Evolutionary conservation across 2,329 filamentous ascomycete species (phyloP).

Genomic region (Nemania sp.): DNA sequence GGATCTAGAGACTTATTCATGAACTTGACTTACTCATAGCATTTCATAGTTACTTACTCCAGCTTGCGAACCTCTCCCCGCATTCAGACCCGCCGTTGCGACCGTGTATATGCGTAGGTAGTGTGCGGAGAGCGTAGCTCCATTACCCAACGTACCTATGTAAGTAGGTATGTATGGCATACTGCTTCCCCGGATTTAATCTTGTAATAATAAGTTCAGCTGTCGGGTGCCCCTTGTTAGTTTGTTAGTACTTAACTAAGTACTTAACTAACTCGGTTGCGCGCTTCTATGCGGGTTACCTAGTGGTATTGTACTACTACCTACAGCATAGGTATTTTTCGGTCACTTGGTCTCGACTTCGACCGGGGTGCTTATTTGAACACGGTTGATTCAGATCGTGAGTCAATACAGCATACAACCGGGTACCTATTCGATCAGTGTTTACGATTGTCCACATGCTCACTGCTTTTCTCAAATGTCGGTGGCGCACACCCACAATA

Average conservation of each 20-base stretch:
- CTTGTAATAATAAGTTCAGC: slow-evolving; percentile 16
- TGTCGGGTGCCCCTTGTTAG: neutral
- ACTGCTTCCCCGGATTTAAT: neutral
- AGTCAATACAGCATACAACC: neutral
- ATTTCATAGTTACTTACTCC: neutral
- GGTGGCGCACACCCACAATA: neutral
- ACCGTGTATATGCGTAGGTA: neutral
- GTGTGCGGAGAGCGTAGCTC: neutral
- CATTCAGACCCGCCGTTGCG: neutral
- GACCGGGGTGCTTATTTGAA: neutral
- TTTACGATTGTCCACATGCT: neutral
- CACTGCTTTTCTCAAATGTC: neutral
- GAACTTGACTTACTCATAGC: too few species aligned
- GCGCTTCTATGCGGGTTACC: neutral
- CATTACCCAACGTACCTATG: too few species aligned
- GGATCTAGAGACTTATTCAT: neutral
- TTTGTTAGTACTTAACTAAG: neutral
- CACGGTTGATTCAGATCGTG: neutral
- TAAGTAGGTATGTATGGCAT: too few species aligned
- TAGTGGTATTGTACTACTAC: neutral
- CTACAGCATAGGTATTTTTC: neutral
- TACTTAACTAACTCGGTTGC: neutral
- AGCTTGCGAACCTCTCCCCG: neutral
- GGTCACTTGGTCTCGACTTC: neutral
- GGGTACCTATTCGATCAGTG: neutral